Conservation (phyloP, 148 eudicot genomes). For the Amaranthus cruentus region DNA sequence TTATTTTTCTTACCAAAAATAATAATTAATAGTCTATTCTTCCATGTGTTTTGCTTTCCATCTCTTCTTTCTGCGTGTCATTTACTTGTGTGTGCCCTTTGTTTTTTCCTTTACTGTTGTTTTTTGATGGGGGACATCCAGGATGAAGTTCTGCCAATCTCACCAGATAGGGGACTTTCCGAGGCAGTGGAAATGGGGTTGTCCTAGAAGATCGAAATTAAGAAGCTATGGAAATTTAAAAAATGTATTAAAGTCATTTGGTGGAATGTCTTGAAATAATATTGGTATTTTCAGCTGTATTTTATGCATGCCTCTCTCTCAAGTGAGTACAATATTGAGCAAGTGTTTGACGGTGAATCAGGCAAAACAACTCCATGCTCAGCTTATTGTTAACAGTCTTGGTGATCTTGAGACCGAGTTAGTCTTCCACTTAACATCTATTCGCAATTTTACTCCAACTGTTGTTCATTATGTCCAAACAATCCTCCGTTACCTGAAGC, state of each 20-base stretch:
- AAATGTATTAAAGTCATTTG: neutral
- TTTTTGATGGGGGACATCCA: neutral
- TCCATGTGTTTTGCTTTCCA: too few species aligned
- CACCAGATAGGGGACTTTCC: slow-evolving; percentile 4
- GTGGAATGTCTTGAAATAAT: neutral
- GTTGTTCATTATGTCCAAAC: slow-evolving; percentile 30
- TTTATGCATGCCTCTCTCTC: slow-evolving; percentile 41
- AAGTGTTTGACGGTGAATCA: slow-evolving; percentile 39
- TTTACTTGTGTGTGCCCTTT: neutral
- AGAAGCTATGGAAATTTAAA: neutral
- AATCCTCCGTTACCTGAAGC: slow-evolving; percentile 37
- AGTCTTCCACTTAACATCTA: slow-evolving; percentile 29
- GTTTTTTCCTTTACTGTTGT: neutral
- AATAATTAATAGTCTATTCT: too few species aligned
- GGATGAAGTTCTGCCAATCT: neutral
- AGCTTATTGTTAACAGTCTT: slow-evolving; percentile 39
- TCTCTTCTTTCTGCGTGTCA: too few species aligned
- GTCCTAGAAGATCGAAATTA: too few species aligned
- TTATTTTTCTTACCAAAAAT: too few species aligned
- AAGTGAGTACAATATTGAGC: slow-evolving; percentile 34
- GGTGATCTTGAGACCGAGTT: slow-evolving; percentile 36
- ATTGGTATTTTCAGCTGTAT: neutral
- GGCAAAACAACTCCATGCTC: slow-evolving; percentile 67
- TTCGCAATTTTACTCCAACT: slow-evolving; percentile 18
- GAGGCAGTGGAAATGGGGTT: neutral